Evolutionary conservation across 805 yeast genomes (phyloP), one percentile per base, ranked within the genome.

Genomic region (Saccharomycopsis sp.): DNA sequence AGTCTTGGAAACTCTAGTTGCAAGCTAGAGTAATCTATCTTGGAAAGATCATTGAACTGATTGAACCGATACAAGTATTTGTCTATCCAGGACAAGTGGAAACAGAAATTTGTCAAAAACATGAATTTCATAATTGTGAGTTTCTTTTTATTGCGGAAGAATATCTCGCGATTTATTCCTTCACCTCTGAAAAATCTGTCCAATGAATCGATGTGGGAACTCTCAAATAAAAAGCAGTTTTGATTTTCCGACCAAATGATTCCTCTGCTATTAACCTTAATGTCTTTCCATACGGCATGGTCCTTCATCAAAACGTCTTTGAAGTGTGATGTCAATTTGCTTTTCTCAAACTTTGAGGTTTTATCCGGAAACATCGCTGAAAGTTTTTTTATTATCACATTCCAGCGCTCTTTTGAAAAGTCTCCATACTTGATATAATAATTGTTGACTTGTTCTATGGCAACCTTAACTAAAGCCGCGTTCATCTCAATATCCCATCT

Each of bases 251-350:
- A 50, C 60, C 60, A 53, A 2, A n/a, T 24, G 8, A 57, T 53
- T 7, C 60, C 60, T 40, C n/a, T 40, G 9, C 58, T 40, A 50
- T 57, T 53, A 3, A 47, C 16, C 34, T 57, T 57, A 18, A 57
- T 53, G 54, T 57, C 60, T 53, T 53, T 53, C 60, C 60, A 57
- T 23, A 57, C 57, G 18, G 54, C 41, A 24, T 57, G 60, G 34
- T 57, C 60, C 47, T 57, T 57, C 37, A 57, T 23, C 14, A 57
- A 20, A 23, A 57, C 60, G 18, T 57, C 60, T 29, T 29, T 53
- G 37, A 57, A 57, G 29, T 57, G 60, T 18, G 51, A 34, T 2
- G 50, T 15, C 20, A 57, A 34, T 40, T 57, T 57, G 21, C 50
- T 57, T 24, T 57, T 57, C 23, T 47, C 57, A 41, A 57, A 57